phyloP scores from a whole-genome alignment of 148 eudicot genomes.

The Limonium bicolor region DNA sequence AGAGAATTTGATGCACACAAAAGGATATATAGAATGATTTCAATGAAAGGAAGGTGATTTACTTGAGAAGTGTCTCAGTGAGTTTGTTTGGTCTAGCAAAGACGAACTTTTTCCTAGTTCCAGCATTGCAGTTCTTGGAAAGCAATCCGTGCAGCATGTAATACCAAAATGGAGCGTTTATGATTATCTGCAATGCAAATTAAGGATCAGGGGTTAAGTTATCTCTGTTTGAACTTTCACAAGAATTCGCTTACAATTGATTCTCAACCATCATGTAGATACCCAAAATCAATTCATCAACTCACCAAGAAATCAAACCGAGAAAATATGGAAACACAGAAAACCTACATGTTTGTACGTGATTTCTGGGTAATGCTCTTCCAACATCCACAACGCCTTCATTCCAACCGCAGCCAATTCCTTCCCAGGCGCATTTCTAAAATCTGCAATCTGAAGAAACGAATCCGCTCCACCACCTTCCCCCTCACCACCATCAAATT shows the following conservation, averaged over 20 bases:
- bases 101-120: constrained; percentile 32
- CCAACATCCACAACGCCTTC: constrained; percentile 31
- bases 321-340: neutral
- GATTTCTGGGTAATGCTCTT: constrained; percentile 64
- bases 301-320: neutral
- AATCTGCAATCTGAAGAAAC: constrained; percentile 44
- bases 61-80: constrained; percentile 69
- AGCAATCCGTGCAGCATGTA: constrained; percentile 34
- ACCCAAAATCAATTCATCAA: neutral
- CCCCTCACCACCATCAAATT: constrained; percentile 12
- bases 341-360: constrained; percentile 32
- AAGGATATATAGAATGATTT: neutral
- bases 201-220: neutral
- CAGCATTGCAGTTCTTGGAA: constrained; percentile 24
- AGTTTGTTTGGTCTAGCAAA: constrained; percentile 52
- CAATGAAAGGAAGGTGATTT: constrained; percentile 6
- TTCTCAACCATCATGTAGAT: neutral
- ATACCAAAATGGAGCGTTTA: constrained; percentile 71
- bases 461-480: constrained; percentile 35
- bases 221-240: neutral
- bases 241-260: neutral
- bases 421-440: constrained; percentile 42
- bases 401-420: constrained; percentile 34
- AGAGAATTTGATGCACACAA: too few relatives aligned
- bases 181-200: constrained; percentile 33